Evolutionary conservation across 1,284 basidiomycete species (phyloP).

Genomic region (Paramarasmius palmivorus): DNA sequence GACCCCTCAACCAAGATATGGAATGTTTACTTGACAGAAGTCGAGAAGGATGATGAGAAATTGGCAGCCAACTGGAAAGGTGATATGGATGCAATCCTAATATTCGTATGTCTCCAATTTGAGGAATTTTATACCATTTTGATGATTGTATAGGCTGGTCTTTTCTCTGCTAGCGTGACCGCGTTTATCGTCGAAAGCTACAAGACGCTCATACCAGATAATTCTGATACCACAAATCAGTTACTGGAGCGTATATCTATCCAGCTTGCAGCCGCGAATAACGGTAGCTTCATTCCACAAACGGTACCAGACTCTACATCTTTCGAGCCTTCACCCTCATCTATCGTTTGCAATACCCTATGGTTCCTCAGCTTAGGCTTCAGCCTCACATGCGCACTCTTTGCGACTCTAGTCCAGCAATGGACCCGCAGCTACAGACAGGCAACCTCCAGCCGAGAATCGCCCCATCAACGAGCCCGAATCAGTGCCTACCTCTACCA

Average conservation of each 20-base stretch:
- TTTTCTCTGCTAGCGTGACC: constrained; percentile 46
- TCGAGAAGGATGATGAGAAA: constrained; percentile 31
- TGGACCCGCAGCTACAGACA: constrained; percentile 26
- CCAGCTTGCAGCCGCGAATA: constrained; percentile 18
- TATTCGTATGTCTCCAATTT: constrained; percentile 37
- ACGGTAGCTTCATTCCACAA: no score
- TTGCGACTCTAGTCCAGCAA: constrained; percentile 25
- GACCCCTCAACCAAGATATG: constrained; percentile 39
- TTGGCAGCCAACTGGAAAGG: constrained; percentile 41
- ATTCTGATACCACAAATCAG: constrained; percentile 27
- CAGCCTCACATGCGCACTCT: constrained; percentile 24
- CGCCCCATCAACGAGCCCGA: constrained; percentile 37
- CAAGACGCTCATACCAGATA: constrained; percentile 33
- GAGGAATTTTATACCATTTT: no score
- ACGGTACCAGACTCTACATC: constrained; percentile 4
- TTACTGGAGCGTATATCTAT: constrained; percentile 35
- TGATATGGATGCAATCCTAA: constrained; percentile 44
- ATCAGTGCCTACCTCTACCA: constrained; percentile 34
- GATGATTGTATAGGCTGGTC: constrained; percentile 33
- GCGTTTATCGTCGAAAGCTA: constrained; percentile 46
- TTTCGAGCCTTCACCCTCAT: constrained; percentile 6
- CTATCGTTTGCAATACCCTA: constrained; percentile 12
- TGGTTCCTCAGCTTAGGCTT: constrained; percentile 22
- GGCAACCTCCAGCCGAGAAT: constrained; percentile 27
- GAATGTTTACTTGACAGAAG: constrained; percentile 36